phyloP scores from a whole-genome alignment of 352 stramenopile species.

The Phytophthora palmivora region DNA sequence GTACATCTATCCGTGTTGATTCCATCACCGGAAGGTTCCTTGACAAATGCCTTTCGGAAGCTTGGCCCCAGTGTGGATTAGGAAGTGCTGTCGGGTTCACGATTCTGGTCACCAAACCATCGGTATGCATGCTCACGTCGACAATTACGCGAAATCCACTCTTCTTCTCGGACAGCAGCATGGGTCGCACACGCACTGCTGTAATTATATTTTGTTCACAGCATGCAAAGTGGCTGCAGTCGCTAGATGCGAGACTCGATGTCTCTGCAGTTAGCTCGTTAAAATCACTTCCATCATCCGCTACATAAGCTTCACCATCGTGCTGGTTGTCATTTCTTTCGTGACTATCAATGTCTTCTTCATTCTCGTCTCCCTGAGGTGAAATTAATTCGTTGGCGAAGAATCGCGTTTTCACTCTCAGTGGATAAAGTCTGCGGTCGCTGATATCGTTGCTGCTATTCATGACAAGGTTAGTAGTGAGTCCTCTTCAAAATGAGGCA shows the following conservation, averaged over 20 bases:
- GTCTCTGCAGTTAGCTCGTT: slow-evolving; percentile 32
- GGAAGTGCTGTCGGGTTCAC: slow-evolving; percentile 63
- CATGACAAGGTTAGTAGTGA: slow-evolving; percentile 19
- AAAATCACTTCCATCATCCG: slow-evolving; percentile 19
- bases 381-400: not conserved
- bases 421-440: not conserved
- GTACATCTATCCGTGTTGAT: not conserved
- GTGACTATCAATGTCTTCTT: slow-evolving; percentile 11
- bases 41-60: slow-evolving; percentile 2
- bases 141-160: slow-evolving; percentile 62
- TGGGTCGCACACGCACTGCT: slow-evolving; percentile 73
- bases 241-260: slow-evolving; percentile 38
- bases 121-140: slow-evolving; percentile 49
- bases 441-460: slow-evolving; percentile 3
- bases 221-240: slow-evolving; percentile 21
- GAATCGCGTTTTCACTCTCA: slow-evolving; percentile 2
- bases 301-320: slow-evolving; percentile 20
- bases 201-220: slow-evolving; percentile 67
- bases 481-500: not conserved
- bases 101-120: slow-evolving; percentile 60
- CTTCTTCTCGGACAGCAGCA: slow-evolving; percentile 71
- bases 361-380: too few relatives aligned
- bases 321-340: slow-evolving; percentile 28
- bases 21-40: slow-evolving; percentile 12
- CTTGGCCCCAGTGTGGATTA: not conserved